Evolutionary conservation across 2,329 filamentous ascomycete species (phyloP).

Genomic region (Fusarium sp.): DNA sequence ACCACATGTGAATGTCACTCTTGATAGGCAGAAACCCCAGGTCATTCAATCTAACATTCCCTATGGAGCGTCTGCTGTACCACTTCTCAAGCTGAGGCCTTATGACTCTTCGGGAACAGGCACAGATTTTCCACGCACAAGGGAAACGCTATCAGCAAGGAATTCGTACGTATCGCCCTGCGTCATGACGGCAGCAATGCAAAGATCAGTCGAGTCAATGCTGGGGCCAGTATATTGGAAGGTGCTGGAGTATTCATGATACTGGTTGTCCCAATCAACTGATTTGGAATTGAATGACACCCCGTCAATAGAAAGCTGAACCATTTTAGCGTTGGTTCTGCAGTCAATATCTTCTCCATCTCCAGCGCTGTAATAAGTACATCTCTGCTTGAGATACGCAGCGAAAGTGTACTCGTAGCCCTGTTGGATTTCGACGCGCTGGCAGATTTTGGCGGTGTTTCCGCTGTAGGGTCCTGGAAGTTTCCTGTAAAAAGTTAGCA

Average conservation of each 20-base stretch:
- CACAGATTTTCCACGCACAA: background rate
- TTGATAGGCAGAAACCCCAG: too few relatives aligned
- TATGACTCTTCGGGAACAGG: background rate
- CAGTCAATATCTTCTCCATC: background rate
- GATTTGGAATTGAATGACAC: rapidly evolving
- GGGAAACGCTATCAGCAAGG: background rate
- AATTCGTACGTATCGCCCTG: background rate
- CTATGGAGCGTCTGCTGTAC: too few relatives aligned
- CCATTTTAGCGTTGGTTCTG: background rate
- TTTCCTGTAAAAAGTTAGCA: background rate
- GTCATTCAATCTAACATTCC: too few relatives aligned
- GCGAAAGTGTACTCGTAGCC: conserved; percentile 9
- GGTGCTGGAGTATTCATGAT: background rate
- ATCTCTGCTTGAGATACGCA: background rate
- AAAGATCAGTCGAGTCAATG: conserved; percentile 5
- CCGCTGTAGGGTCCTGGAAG: background rate
- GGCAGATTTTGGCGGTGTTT: background rate
- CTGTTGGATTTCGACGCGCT: background rate
- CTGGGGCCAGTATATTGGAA: background rate
- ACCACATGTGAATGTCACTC: too few relatives aligned
- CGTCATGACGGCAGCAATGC: background rate
- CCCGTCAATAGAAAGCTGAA: background rate
- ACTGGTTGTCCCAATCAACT: rapidly evolving
- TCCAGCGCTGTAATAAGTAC: background rate
- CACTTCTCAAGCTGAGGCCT: too few relatives aligned